These are phyloP conservation scores for Ramichloridium luteum DNA, from an alignment of 2,329 filamentous ascomycete genomes.

Conservation along the genomic window DNA sequence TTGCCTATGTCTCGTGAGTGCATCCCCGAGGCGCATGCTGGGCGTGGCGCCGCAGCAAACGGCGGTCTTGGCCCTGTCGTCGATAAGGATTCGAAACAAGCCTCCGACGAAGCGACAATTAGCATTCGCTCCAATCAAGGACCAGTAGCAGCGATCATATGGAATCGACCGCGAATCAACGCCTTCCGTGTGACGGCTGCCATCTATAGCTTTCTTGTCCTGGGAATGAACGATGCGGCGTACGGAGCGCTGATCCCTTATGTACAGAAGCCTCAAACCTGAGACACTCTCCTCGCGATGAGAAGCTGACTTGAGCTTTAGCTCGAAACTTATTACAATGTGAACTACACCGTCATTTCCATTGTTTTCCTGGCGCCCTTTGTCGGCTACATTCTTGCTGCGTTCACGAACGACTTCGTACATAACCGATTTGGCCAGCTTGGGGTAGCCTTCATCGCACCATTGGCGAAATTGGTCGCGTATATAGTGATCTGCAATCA, in stretches of 20 bases:
- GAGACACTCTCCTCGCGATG: no score
- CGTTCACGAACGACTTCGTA: conserved; percentile 47
- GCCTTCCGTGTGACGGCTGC: conserved; percentile 5
- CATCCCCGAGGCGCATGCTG: no score
- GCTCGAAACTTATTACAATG: conserved; percentile 45
- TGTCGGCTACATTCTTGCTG: conserved; percentile 47
- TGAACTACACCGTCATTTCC: conserved; percentile 49
- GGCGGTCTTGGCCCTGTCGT: no score
- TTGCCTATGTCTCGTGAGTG: no score
- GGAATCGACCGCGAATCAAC: conserved; percentile 7
- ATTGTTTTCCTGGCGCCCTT: conserved; percentile 52
- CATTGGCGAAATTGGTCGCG: conserved; percentile 46
- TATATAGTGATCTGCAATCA: conserved; percentile 52
- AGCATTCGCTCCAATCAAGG: no score
- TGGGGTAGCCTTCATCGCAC: conserved; percentile 52
- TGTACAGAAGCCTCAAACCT: no score
- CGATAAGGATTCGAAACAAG: no score
- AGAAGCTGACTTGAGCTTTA: no score
- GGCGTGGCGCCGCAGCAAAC: no score
- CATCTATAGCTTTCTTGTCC: conserved; percentile 6
- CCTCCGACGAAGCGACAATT: no score
- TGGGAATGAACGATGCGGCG: conserved; percentile 8
- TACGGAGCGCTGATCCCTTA: conserved; percentile 6
- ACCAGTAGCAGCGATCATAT: no score
- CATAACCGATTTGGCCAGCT: conserved; percentile 52